Conservation (phyloP, 495 filamentous ascomycete genomes). For the Mycothermus thermophilus region DNA sequence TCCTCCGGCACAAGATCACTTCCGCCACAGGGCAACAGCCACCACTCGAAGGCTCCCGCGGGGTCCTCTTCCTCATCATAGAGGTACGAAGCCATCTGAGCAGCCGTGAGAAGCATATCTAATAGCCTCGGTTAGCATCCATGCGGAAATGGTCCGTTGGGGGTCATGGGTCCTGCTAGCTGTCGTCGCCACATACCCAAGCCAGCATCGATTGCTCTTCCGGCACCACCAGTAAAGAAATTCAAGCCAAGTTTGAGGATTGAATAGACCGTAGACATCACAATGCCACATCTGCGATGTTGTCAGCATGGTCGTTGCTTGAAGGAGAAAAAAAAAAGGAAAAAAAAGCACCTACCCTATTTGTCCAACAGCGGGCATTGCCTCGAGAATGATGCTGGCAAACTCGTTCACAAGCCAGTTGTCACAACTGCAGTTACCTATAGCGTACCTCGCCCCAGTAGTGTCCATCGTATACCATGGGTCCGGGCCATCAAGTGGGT, state of each 20-base stretch:
- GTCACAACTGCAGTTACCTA: constrained; percentile 7
- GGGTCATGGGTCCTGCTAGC: no score
- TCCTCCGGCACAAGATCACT: constrained; percentile 5
- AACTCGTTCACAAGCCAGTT: constrained; percentile 5
- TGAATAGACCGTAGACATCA: constrained; percentile 7
- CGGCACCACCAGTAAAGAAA: constrained; percentile 6
- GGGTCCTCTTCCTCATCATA: constrained; percentile 5
- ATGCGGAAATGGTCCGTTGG: no score
- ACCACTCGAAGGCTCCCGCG: constrained; percentile 3
- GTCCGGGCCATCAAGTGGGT: no score
- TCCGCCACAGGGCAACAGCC: constrained; percentile 6
- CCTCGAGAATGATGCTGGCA: constrained; percentile 7
- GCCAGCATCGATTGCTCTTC: constrained; percentile 3
- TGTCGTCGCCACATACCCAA: constrained; percentile 2
- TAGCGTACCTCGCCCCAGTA: no score
- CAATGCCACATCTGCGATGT: constrained; percentile 7
- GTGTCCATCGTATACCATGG: no score
- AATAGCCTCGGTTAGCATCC: no score
- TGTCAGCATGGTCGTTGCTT: no score
- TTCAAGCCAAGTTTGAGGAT: constrained; percentile 5
- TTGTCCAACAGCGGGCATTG: constrained; percentile 8
- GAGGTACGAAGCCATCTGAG: constrained; percentile 9
- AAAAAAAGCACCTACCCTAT: background rate
- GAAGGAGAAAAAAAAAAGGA: background rate
- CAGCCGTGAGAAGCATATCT: constrained; percentile 6